phyloP scores from a whole-genome alignment of 192 early-diverging fungal species.

The Backusella sp. region DNA sequence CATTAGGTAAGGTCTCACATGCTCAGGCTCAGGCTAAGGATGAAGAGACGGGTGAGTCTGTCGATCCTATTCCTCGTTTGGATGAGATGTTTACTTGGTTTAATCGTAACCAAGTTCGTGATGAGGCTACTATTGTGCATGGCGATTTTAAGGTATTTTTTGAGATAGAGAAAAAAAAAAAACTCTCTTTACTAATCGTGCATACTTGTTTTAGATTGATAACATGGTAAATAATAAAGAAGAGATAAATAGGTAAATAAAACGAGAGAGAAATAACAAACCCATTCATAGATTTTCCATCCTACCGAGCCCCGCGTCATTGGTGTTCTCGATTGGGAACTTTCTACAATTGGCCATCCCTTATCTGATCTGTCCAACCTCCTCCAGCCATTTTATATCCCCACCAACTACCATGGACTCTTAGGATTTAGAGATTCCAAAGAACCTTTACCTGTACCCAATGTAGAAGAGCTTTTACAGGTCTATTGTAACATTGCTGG shows the following conservation, averaged over 20 bases:
- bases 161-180: neutral
- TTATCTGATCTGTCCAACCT: constrained; percentile 88
- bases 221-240: constrained; percentile 50
- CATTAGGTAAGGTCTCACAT: constrained; percentile 59
- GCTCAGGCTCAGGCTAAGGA: constrained; percentile 70
- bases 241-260: neutral
- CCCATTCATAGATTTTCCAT: constrained; percentile 66
- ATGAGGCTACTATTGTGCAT: constrained; percentile 84
- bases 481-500: constrained; percentile 65
- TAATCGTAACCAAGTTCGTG: constrained; percentile 57
- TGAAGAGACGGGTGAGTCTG: constrained; percentile 43
- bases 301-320: constrained; percentile 73
- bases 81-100: constrained; percentile 80
- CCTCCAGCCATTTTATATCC: constrained; percentile 69
- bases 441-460: constrained; percentile 56
- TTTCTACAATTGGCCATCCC: constrained; percentile 91
- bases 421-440: constrained; percentile 46
- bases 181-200: neutral
- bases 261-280: neutral
- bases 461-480: constrained; percentile 64
- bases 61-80: constrained; percentile 70
- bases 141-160: constrained; percentile 83
- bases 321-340: constrained; percentile 93
- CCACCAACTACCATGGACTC: constrained; percentile 14
- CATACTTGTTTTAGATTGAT: constrained; percentile 46